Evolutionary conservation across 805 yeast species (phyloP).

Genomic region (Starmerella sp.): DNA sequence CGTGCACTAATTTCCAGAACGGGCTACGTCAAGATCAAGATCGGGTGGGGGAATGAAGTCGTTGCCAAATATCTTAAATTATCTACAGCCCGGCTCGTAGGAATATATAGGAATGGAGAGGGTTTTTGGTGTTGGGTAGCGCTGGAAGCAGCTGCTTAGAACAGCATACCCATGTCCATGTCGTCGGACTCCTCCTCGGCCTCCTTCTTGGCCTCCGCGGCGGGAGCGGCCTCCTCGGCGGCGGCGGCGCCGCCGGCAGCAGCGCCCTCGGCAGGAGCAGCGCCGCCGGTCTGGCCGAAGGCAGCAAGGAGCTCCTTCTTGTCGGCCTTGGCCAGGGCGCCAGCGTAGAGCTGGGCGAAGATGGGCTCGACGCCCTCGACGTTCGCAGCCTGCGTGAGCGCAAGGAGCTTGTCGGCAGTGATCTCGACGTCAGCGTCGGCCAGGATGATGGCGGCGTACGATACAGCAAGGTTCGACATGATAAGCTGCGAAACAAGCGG

Average conservation of each 20-base stretch:
- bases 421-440: conserved; percentile 95
- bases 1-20: too few species aligned
- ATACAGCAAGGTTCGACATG: conserved; percentile 25
- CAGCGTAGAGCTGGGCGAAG: conserved; percentile 83
- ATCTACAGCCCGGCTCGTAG: conserved; percentile 10
- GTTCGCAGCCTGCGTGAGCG: conserved; percentile 74
- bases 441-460: conserved; percentile 83
- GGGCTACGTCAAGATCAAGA: too few species aligned
- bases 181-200: conserved; percentile 39
- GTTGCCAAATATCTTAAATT: conserved; percentile 4
- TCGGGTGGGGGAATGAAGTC: background rate
- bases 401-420: conserved; percentile 71
- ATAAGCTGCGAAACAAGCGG: background rate
- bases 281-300: conserved; percentile 54
- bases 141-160: conserved; percentile 36
- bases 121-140: background rate
- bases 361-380: conserved; percentile 43
- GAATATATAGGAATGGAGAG: conserved; percentile 3
- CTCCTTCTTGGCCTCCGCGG: conserved; percentile 46
- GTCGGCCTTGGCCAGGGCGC: conserved; percentile 77
- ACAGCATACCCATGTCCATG: conserved; percentile 90
- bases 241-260: conserved; percentile 51
- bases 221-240: conserved; percentile 44
- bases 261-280: conserved; percentile 51
- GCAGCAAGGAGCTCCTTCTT: conserved; percentile 66